phyloP scores from a whole-genome alignment of 352 stramenopile genomes.

The Pythium sp. region DNA sequence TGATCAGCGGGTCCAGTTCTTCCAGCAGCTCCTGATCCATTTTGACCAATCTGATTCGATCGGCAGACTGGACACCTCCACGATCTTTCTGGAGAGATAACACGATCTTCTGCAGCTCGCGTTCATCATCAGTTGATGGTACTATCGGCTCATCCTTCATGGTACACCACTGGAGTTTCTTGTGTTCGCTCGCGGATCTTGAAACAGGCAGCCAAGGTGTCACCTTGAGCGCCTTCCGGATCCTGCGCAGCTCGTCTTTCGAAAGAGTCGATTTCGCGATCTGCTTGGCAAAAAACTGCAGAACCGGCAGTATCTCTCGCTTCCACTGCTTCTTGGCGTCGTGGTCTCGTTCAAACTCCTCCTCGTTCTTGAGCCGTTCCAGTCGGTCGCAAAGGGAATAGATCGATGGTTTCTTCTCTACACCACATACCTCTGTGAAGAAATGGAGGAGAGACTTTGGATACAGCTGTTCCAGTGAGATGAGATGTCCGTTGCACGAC shows the following conservation, averaged over 20 bases:
- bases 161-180: constrained; percentile 22
- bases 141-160: constrained; percentile 31
- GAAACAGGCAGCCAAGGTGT: constrained; percentile 34
- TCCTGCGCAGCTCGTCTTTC: constrained; percentile 33
- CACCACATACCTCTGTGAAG: constrained; percentile 61
- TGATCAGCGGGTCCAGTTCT: constrained; percentile 34
- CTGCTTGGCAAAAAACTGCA: constrained; percentile 39
- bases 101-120: constrained; percentile 39
- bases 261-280: constrained; percentile 40
- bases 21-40: constrained; percentile 21
- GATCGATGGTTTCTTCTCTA: constrained; percentile 60
- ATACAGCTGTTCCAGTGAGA: constrained; percentile 52
- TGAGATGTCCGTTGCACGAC: constrained; percentile 26
- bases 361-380: background rate
- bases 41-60: constrained; percentile 29
- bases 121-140: constrained; percentile 29
- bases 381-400: constrained; percentile 41
- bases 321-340: constrained; percentile 30
- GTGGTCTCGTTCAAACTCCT: background rate
- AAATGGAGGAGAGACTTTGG: constrained; percentile 48
- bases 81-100: constrained; percentile 24
- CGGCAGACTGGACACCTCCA: background rate
- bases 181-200: constrained; percentile 9
- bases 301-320: constrained; percentile 37
- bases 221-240: constrained; percentile 46